Conservation (phyloP, 1,284 basidiomycete genomes). For the Malassezia vespertilionis region DNA sequence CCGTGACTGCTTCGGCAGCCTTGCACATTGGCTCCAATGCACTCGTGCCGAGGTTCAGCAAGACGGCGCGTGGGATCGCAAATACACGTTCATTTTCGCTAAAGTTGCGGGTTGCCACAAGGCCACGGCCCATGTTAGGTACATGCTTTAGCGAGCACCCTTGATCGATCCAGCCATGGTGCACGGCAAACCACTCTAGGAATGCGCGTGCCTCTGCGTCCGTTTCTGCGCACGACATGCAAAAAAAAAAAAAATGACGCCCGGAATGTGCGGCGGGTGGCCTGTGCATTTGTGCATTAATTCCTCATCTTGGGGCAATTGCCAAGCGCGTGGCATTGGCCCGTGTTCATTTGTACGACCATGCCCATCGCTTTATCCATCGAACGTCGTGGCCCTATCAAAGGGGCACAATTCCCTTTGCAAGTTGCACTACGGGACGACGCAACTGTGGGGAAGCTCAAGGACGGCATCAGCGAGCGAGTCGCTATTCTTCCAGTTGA, state of each 20-base stretch:
- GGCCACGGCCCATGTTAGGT: slow-evolving; percentile 59
- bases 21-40: slow-evolving; percentile 48
- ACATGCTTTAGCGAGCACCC: slow-evolving; percentile 53
- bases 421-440: slow-evolving; percentile 8
- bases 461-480: slow-evolving; percentile 25
- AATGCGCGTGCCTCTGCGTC: slow-evolving; percentile 29
- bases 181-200: slow-evolving; percentile 47
- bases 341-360: not conserved
- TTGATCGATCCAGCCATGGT: slow-evolving; percentile 45
- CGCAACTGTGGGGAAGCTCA: slow-evolving; percentile 32
- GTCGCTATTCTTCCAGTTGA: slow-evolving; percentile 22
- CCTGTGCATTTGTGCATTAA: not conserved
- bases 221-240: not conserved
- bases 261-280: not conserved
- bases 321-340: too few relatives aligned
- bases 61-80: slow-evolving; percentile 64
- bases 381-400: slow-evolving; percentile 6
- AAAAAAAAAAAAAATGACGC: not conserved
- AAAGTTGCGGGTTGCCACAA: slow-evolving; percentile 61
- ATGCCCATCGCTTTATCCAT: slow-evolving; percentile 1
- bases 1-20: slow-evolving; percentile 13
- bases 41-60: slow-evolving; percentile 70
- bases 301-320: too few relatives aligned
- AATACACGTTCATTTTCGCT: slow-evolving; percentile 67
- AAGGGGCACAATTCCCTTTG: slow-evolving; percentile 13